Evolutionary conservation across 2,329 filamentous ascomycete genomes (phyloP), one percentile per base, ranked within the genome.

Genomic region (Elsinoe fawcettii): DNA sequence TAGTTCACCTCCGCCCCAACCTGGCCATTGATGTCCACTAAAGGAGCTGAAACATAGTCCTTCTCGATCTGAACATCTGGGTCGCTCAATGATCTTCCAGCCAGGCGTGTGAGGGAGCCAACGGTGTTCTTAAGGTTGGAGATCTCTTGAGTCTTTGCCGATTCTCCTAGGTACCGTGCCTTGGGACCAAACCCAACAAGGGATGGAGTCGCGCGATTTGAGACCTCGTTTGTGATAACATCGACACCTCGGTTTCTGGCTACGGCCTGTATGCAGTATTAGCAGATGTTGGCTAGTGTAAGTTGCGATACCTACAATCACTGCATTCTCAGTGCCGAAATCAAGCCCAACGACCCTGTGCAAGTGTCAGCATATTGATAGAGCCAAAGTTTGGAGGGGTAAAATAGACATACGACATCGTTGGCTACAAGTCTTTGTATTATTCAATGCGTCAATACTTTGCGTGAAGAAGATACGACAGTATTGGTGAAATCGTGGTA

Each of bases 51-150:
- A 70, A 95, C 85, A 75, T 84, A 96, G 70, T 95, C 81, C 77
- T 95, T 88, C 81, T 99, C 93, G 70, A 93, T 81, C 75, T 90
- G 82, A 62, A 96, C 81, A 80, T 99, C 93, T 70, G 93, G 90
- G 71, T 99, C 93, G 72, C 80, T 86, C 75, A 92, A 81, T 62
- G 82, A 80, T 71, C 93, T 90, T 70, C 93, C 93, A 69, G 87
- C 87, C 66, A 99, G 85, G 69, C 93, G 89, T 79, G 96, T 96
- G 68, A 99, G 82, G 65, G 84, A 91, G 73, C 84, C 80, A 76
- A 99, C 88, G 65, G 93, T 99, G 82, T 99, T 99, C 81, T 97
- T 99, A 70, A 97, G 84, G 81, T 99, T 99, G 70, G 92, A 96
- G 72, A 96, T 95, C 77, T 99, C 93, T 78, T 96, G 92, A 65